Base-by-base conservation (phyloP, 225 moss, liverwort and hornwort genomes). In the Climacium dendroides region DNA sequence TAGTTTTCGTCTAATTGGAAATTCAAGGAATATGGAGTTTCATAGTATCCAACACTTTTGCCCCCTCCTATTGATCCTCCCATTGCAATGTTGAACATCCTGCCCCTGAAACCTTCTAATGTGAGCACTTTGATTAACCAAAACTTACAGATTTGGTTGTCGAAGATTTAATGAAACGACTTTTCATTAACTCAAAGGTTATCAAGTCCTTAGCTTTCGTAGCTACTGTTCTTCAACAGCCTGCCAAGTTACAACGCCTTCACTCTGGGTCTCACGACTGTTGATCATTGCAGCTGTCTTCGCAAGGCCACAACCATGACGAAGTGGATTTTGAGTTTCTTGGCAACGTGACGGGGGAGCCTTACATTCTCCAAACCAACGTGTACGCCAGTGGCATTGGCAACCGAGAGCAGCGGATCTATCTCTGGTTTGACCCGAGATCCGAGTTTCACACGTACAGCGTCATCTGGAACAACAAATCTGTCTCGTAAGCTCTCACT, bases 351-450 rank as follows among this genome's bases (percentile, higher is more conserved):
- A 93, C 93, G 16, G 92, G 92, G 25, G 90, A 93, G 84, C 93
- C 93, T 73, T 92, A 90, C 86, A 80, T 93, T 41, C 90, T 93
- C 7, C 93, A 93, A 80, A 93, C 93, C 52, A 93, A 93, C 29
- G 84, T 93, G 28, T 93, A 89, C 72, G 89, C 93, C 28, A 74
- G 71, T 37, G 93, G 93, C 54, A 74, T 88, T 18, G 93, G 93
- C 85, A 86, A 87, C 69, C 90, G 94, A 12, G 96, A 96, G 88
- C 91, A 96, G 73, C 91, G 93, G 26, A 91, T 92, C 67, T 89
- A 80, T 61, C 92, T 96, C 13, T 94, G 94, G 95, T 96, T 94
- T n/a, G 94, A 95, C 82, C 96, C 96, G 2, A 47, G 92, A 15
- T 52, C 65, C 29, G 91, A 93, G n/a, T 92, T 89, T 70, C 96